A percentile compares a stretch with the other conserved stretches of the same genome.
Evolutionary conservation across 2,329 filamentous ascomycete genomes (phyloP).

Genomic region (Beauveria scarabaeidicola): DNA sequence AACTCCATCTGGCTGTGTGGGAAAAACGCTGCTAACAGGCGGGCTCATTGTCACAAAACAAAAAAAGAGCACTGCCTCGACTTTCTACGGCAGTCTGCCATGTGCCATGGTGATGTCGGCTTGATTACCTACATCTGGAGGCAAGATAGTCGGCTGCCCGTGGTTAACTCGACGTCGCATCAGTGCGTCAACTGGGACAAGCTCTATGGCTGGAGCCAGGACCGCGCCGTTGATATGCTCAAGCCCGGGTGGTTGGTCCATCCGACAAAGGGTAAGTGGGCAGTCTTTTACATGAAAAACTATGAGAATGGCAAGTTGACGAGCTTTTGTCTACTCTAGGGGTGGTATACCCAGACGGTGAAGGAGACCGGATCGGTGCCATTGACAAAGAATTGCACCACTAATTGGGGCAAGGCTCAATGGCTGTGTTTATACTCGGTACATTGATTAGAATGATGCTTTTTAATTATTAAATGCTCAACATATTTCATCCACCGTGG

Average conservation of each 20-base stretch:
- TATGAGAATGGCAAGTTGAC: too few relatives aligned
- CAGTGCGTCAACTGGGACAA: constrained; percentile 9
- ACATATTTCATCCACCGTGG: background rate
- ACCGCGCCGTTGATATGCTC: constrained; percentile 6
- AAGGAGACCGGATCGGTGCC: constrained; percentile 1
- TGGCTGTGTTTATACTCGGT: background rate
- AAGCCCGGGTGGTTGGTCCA: constrained; percentile 7
- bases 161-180: constrained; percentile 6
- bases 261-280: constrained; percentile 6
- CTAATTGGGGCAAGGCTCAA: background rate
- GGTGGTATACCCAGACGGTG: background rate
- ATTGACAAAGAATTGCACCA: constrained; percentile 8
- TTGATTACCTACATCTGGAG: constrained; percentile 9
- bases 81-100: constrained; percentile 7
- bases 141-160: background rate
- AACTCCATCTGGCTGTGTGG: too few relatives aligned
- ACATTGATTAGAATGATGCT: background rate
- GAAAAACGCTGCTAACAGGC: background rate
- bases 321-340: background rate
- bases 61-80: constrained; percentile 6
- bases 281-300: background rate
- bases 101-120: constrained; percentile 8
- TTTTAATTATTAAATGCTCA: background rate
- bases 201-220: constrained; percentile 5
- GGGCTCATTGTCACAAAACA: too few relatives aligned